phyloP scores from a whole-genome alignment of 805 yeast species.

The Osmozyma mogii region DNA sequence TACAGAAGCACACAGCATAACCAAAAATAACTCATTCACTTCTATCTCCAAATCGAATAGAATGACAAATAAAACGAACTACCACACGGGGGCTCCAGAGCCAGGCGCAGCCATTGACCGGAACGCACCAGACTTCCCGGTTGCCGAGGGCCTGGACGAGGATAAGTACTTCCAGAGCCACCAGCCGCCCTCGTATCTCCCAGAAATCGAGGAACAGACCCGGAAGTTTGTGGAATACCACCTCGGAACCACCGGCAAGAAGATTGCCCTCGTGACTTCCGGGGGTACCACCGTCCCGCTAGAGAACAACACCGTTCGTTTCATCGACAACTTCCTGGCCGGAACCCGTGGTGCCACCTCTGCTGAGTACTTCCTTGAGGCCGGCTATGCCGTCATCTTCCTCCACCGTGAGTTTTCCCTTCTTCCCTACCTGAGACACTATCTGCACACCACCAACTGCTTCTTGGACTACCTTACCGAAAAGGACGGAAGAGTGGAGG shows the following conservation, averaged over 20 bases:
- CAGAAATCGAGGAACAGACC: slow-evolving; percentile 50
- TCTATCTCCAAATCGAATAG: too few relatives aligned
- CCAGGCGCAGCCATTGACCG: slow-evolving; percentile 74
- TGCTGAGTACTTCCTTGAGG: slow-evolving; percentile 81
- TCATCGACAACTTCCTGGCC: slow-evolving; percentile 94
- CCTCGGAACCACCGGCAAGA: slow-evolving; percentile 28
- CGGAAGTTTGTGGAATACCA: slow-evolving; percentile 56
- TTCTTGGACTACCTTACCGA: slow-evolving; percentile 78
- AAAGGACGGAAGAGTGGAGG: slow-evolving; percentile 46
- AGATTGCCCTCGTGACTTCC: slow-evolving; percentile 77
- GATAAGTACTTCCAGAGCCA: slow-evolving; percentile 67
- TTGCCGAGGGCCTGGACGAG: slow-evolving; percentile 67
- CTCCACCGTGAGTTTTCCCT: slow-evolving; percentile 88
- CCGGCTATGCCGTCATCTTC: slow-evolving; percentile 88
- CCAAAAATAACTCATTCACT: too few relatives aligned
- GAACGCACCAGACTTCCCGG: slow-evolving; percentile 64
- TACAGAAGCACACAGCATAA: too few relatives aligned
- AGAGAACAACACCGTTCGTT: slow-evolving; percentile 93
- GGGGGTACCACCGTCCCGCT: slow-evolving; percentile 99
- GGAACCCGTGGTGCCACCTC: slow-evolving; percentile 97
- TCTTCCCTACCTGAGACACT: slow-evolving; percentile 87
- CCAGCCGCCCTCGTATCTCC: slow-evolving; percentile 66
- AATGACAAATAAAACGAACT: slow-evolving; percentile 7
- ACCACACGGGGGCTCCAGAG: slow-evolving; percentile 61
- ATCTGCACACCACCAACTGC: slow-evolving; percentile 75